These are phyloP conservation scores for Colletotrichum sojae DNA, from an alignment of 2,329 filamentous ascomycete genomes.

Conservation along the genomic window DNA sequence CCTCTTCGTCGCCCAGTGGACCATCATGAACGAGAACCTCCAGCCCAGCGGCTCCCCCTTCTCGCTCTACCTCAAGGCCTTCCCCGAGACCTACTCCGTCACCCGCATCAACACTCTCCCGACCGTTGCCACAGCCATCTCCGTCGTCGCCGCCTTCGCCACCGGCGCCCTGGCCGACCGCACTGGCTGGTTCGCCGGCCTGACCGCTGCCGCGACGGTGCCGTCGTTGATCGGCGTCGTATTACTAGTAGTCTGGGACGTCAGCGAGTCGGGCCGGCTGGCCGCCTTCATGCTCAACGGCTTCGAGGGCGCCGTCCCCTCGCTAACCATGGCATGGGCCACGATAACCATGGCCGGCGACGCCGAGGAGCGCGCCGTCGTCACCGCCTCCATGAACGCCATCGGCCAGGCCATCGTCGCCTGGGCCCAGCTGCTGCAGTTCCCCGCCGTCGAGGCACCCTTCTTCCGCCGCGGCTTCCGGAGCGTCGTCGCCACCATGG, in stretches of 20 bases:
- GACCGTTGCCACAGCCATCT: constrained; percentile 55
- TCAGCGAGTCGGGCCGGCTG: constrained; percentile 54
- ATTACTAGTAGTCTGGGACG: constrained; percentile 53
- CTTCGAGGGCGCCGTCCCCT: constrained; percentile 52
- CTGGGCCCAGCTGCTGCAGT: constrained; percentile 56
- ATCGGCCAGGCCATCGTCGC: constrained; percentile 58
- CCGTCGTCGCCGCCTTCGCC: constrained; percentile 52
- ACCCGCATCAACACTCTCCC: constrained; percentile 58
- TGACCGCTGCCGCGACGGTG: constrained; percentile 49
- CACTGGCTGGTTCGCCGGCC: constrained; percentile 53
- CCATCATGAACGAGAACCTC: constrained; percentile 55
- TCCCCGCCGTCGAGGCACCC: constrained; percentile 53
- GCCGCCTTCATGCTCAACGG: constrained; percentile 55
- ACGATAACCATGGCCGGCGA: constrained; percentile 54
- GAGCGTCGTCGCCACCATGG: constrained; percentile 50
- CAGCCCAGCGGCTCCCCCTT: constrained; percentile 53
- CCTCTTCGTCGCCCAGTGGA: constrained; percentile 54
- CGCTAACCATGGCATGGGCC: constrained; percentile 57
- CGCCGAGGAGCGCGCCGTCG: constrained; percentile 57
- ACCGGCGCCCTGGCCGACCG: constrained; percentile 52
- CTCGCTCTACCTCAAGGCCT: constrained; percentile 56
- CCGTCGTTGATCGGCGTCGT: constrained; percentile 51
- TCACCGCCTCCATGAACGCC: constrained; percentile 59
- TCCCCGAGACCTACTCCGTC: constrained; percentile 53
- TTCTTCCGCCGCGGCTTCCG: constrained; percentile 50